Percentiles rank a stretch among this genome's conserved stretches.
Conservation (phyloP, 1,284 basidiomycete genomes). For the Rhodofomes roseus region DNA sequence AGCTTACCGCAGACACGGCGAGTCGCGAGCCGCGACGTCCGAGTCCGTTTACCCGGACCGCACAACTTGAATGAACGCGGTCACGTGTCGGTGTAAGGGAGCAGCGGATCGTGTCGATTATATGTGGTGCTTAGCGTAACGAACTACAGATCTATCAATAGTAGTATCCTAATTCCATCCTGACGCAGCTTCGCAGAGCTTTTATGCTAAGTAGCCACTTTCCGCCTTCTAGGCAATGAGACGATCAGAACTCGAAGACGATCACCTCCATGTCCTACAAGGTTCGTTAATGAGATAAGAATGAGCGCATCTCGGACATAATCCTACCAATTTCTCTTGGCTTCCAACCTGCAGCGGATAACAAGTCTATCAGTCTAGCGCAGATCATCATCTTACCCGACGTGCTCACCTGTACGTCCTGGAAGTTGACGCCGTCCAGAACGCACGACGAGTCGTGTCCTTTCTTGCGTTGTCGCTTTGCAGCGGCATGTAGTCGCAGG, state of each 20-base stretch:
- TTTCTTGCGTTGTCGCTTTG: not conserved
- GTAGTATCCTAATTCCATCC: too few relatives aligned
- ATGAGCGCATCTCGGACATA: too few relatives aligned
- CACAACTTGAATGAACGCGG: too few relatives aligned
- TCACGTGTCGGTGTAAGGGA: not conserved
- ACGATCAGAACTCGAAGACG: not conserved
- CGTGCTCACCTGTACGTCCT: not conserved
- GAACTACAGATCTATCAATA: too few relatives aligned
- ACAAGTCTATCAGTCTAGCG: not conserved
- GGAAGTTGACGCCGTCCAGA: not conserved
- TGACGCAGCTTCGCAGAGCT: too few relatives aligned
- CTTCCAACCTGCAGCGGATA: not conserved
- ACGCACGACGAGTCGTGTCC: not conserved
- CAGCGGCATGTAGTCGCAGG: not conserved
- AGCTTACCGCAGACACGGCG: too few relatives aligned
- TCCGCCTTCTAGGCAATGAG: too few relatives aligned
- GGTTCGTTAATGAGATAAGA: not conserved
- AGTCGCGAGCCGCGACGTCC: too few relatives aligned
- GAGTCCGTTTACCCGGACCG: too few relatives aligned
- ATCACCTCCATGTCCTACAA: not conserved
- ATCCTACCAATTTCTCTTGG: not conserved
- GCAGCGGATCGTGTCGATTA: too few relatives aligned
- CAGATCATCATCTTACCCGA: not conserved
- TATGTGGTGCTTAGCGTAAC: too few relatives aligned
- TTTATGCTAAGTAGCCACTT: too few relatives aligned